phyloP scores from a whole-genome alignment of 129 eudicot genomes.

The Apium graveolens region DNA sequence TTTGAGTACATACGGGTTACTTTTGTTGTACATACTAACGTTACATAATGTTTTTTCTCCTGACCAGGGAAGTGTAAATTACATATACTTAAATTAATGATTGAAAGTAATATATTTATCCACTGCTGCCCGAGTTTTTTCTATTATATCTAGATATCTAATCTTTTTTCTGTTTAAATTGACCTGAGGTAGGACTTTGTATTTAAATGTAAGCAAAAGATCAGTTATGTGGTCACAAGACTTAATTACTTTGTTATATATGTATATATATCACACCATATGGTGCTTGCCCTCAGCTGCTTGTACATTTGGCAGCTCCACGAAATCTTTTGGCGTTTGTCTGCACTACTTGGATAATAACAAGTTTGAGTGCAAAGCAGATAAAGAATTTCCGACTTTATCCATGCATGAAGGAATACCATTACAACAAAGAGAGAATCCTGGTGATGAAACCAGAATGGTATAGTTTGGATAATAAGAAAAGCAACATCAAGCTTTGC shows the following conservation, averaged over 20 bases:
- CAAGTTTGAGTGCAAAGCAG: neutral
- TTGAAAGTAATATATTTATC: neutral
- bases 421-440: conserved; percentile 1
- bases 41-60: neutral
- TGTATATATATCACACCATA: neutral
- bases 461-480: conserved; percentile 27
- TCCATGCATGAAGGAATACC: conserved; percentile 13
- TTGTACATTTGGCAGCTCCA: neutral
- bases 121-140: neutral
- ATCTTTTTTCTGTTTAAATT: neutral
- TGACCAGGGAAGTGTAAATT: neutral
- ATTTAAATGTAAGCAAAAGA: neutral
- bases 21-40: neutral
- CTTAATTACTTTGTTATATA: too few species aligned
- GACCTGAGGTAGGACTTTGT: neutral
- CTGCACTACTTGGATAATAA: neutral
- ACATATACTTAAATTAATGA: neutral
- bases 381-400: conserved; percentile 1
- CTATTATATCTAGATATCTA: neutral
- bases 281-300: neutral
- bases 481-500: conserved; percentile 8
- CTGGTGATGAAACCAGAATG: conserved; percentile 14
- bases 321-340: neutral
- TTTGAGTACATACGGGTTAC: neutral
- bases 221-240: neutral